These are phyloP conservation scores for Stagonosporopsis vannaccii DNA, from an alignment of 2,329 filamentous ascomycete species.

Conservation along the genomic window DNA sequence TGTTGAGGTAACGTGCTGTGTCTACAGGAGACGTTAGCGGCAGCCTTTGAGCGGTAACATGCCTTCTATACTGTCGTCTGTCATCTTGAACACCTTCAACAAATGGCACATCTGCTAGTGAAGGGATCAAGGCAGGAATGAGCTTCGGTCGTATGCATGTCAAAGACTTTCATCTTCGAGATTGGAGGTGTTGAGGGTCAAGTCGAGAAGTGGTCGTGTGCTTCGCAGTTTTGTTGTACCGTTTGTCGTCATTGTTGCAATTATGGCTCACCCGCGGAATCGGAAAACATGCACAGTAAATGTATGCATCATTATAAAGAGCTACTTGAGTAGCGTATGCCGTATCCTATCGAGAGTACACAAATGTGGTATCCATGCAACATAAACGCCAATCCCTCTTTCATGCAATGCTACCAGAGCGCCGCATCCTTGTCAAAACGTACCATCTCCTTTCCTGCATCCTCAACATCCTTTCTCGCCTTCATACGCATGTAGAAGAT, in stretches of 20 bases:
- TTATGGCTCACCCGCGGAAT: not conserved
- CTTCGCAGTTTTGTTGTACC: not conserved
- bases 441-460: conserved; percentile 86
- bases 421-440: conserved; percentile 88
- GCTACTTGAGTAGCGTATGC: not conserved
- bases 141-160: not conserved
- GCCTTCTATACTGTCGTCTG: too few species aligned
- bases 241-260: not conserved
- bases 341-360: conserved; percentile 4
- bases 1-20: not conserved
- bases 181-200: too few species aligned
- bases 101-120: too few species aligned
- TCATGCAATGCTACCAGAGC: conserved; percentile 60
- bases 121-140: not conserved
- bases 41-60: too few species aligned
- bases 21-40: not conserved
- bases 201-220: not conserved
- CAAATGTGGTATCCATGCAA: conserved; percentile 10
- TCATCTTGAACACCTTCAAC: not conserved
- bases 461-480: conserved; percentile 98
- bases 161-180: too few species aligned
- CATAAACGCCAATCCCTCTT: conserved; percentile 4
- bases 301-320: not conserved
- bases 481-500: conserved; percentile 99
- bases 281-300: not conserved